These are phyloP conservation scores for Saposhnikovia divaricata DNA, from an alignment of 129 eudicot species.

Conservation along the genomic window DNA sequence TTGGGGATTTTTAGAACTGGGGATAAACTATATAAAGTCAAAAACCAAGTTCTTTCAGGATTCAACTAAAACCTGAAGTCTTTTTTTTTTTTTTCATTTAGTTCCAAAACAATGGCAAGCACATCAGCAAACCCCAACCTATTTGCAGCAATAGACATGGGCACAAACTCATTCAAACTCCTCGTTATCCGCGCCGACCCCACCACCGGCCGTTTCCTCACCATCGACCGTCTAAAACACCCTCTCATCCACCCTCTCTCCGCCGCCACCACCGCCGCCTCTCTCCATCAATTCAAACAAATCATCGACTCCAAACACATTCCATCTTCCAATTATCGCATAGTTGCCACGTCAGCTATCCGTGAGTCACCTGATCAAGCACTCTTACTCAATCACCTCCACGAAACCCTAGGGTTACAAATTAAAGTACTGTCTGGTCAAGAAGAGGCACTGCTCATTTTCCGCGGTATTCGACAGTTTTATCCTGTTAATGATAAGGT, in stretches of 20 bases:
- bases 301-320: conserved; percentile 37
- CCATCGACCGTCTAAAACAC: conserved; percentile 45
- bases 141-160: conserved; percentile 76
- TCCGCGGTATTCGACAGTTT: conserved; percentile 61
- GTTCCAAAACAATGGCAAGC: neutral
- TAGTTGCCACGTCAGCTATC: conserved; percentile 87
- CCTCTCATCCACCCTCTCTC: conserved; percentile 57
- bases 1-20: no score
- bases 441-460: conserved; percentile 62
- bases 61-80: no score
- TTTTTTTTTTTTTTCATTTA: no score
- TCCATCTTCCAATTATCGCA: conserved; percentile 39
- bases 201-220: conserved; percentile 52
- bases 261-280: conserved; percentile 34
- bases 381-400: conserved; percentile 26
- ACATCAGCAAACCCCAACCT: conserved; percentile 21
- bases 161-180: conserved; percentile 85
- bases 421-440: conserved; percentile 48
- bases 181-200: conserved; percentile 54
- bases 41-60: no score
- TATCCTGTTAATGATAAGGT: conserved; percentile 33
- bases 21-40: no score
- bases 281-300: conserved; percentile 41
- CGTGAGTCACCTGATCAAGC: conserved; percentile 58
- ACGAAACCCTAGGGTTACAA: conserved; percentile 37